These are phyloP conservation scores for Thelonectria discophora DNA, from an alignment of 2,329 filamentous ascomycete genomes.

Conservation along the genomic window DNA sequence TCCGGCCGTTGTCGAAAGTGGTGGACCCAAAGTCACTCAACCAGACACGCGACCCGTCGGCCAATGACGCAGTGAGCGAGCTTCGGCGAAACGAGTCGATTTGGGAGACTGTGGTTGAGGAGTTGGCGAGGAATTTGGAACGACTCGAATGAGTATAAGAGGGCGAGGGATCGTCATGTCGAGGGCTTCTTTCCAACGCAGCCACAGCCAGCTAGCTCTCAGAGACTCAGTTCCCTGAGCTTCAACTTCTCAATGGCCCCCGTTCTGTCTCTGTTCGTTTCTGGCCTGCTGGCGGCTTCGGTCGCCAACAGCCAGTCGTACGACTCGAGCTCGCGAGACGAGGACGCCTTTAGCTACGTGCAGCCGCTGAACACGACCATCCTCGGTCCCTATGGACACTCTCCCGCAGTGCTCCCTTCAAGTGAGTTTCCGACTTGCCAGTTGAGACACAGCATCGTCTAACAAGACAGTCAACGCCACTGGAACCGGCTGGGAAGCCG, in stretches of 20 bases:
- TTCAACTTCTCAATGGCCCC: conserved; percentile 33
- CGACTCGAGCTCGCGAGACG: conserved; percentile 32
- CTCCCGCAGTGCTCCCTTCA: conserved; percentile 48
- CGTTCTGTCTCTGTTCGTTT: conserved; percentile 48
- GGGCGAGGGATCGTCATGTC: conserved; percentile 14
- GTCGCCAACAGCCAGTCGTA: conserved; percentile 42
- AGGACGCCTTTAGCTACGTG: conserved; percentile 50
- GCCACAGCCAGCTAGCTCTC: conserved; percentile 16
- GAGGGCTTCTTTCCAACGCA: background rate
- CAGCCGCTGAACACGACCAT: conserved; percentile 54
- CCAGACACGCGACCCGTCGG: conserved; percentile 21
- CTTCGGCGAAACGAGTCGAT: background rate
- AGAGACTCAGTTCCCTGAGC: conserved; percentile 12
- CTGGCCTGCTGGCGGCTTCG: conserved; percentile 45
- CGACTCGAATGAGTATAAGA: conserved; percentile 22
- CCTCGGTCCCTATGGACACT: conserved; percentile 51
- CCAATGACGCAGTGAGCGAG: conserved; percentile 30
- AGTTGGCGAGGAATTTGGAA: background rate
- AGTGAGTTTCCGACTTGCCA: conserved; percentile 42
- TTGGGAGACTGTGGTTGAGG: background rate
- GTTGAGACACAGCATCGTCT: conserved; percentile 10
- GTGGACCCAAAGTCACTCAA: conserved; percentile 15
- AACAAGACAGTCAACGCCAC: conserved; percentile 47
- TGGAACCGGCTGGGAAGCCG: conserved; percentile 49
- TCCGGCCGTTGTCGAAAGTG: background rate